Conservation (phyloP, 257 asterid genomes). For the Handroanthus guayacan region DNA sequence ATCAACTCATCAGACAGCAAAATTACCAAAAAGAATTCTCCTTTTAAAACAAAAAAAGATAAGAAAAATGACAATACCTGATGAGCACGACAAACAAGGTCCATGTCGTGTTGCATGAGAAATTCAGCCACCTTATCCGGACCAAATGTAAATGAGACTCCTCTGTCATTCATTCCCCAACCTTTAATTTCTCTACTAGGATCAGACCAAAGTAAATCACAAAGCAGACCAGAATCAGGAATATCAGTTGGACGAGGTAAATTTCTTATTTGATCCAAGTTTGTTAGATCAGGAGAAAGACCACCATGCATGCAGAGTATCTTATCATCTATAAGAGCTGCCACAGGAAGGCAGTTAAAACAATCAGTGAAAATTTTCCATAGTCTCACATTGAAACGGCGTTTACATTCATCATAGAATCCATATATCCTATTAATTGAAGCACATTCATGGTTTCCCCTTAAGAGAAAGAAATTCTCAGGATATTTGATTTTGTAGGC, state of each 20-base stretch:
- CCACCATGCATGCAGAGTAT: constrained; percentile 75
- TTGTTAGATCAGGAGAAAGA: constrained; percentile 62
- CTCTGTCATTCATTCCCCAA: constrained; percentile 69
- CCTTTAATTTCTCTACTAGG: constrained; percentile 65
- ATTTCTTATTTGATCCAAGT: constrained; percentile 60
- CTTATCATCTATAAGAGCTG: constrained; percentile 67
- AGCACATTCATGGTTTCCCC: constrained; percentile 70
- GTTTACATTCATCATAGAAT: constrained; percentile 65
- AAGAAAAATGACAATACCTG: constrained; percentile 42
- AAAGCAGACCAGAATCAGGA: constrained; percentile 66
- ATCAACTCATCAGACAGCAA: constrained; percentile 28
- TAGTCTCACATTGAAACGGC: constrained; percentile 60
- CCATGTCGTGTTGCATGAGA: constrained; percentile 62
- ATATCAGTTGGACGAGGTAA: constrained; percentile 64
- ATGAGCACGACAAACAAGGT: constrained; percentile 66
- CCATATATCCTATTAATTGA: constrained; percentile 69
- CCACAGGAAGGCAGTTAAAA: constrained; percentile 69
- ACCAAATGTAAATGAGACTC: constrained; percentile 61
- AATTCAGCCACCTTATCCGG: constrained; percentile 63
- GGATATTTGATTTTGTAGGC: constrained; percentile 70
- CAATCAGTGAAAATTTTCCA: constrained; percentile 69
- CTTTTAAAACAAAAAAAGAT: not conserved
- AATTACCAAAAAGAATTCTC: not conserved
- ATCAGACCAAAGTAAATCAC: constrained; percentile 71
- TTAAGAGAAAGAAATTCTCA: constrained; percentile 62